Conservation (phyloP, 805 yeast species). For the Trichomonascus vanleenenianus region DNA sequence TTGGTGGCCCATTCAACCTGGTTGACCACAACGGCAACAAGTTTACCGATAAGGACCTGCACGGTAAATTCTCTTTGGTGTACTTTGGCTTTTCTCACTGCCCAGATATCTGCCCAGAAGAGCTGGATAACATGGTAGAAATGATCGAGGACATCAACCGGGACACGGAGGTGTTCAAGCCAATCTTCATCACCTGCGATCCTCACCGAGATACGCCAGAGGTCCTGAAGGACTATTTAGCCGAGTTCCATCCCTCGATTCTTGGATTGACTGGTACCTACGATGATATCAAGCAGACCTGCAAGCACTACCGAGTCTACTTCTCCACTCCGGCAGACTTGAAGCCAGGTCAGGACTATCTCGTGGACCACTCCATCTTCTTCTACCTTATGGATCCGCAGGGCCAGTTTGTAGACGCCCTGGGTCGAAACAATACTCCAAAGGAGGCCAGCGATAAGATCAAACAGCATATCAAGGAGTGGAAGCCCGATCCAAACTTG, state of each 20-base stretch:
- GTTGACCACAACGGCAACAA: conserved; percentile 59
- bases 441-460: conserved; percentile 71
- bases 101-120: conserved; percentile 98
- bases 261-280: conserved; percentile 89
- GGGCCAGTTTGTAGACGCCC: conserved; percentile 88
- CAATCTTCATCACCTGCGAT: conserved; percentile 92
- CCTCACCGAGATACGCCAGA: conserved; percentile 92
- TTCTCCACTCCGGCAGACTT: conserved; percentile 95
- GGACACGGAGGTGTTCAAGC: conserved; percentile 33
- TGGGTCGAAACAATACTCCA: conserved; percentile 86
- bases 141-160: conserved; percentile 56
- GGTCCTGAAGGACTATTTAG: conserved; percentile 70
- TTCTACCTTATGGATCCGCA: conserved; percentile 98
- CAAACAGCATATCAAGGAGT: conserved; percentile 64
- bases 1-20: conserved; percentile 84
- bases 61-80: conserved; percentile 73
- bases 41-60: conserved; percentile 71
- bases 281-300: conserved; percentile 72
- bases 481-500: conserved; percentile 48
- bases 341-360: conserved; percentile 91
- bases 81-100: conserved; percentile 97
- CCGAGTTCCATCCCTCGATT: conserved; percentile 84
- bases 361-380: conserved; percentile 96
- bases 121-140: conserved; percentile 81
- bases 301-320: conserved; percentile 89